Conservation (phyloP, 2,329 filamentous ascomycete genomes). For the Colletotrichum chrysophilum region DNA sequence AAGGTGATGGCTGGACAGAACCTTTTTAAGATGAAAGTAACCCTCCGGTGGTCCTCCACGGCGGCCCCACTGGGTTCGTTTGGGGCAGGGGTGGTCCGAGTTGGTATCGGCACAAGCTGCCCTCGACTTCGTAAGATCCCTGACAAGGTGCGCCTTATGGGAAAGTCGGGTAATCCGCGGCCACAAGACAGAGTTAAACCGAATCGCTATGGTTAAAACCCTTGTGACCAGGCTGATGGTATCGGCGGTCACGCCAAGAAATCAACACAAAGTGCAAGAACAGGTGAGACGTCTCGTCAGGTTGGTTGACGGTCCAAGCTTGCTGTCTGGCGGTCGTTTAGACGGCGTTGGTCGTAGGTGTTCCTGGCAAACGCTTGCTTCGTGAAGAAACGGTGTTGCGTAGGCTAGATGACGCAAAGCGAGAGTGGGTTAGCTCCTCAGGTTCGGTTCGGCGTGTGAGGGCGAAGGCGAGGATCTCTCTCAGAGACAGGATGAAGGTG, state of each 20-base stretch:
- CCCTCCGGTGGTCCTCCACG: constrained; percentile 9
- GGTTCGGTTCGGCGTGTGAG: background rate
- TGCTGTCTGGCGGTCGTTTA: background rate
- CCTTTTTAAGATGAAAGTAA: constrained; percentile 14
- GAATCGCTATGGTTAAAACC: constrained; percentile 7
- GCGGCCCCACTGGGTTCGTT: constrained; percentile 18
- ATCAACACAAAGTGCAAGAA: background rate
- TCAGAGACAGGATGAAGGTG: background rate
- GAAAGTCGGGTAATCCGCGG: background rate
- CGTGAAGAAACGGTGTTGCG: background rate
- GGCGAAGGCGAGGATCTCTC: background rate
- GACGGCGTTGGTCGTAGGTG: background rate
- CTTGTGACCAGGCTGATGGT: background rate
- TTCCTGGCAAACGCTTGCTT: background rate
- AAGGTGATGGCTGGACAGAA: background rate
- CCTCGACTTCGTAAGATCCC: background rate
- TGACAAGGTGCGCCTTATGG: background rate
- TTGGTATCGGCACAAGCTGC: constrained; percentile 18
- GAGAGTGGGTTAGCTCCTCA: constrained; percentile 10
- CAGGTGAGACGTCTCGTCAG: constrained; percentile 18
- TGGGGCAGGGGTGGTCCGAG: constrained; percentile 2
- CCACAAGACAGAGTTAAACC: background rate
- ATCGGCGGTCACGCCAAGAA: constrained; percentile 14
- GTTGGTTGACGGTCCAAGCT: background rate
- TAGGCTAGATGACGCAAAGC: constrained; percentile 9